Percentiles rank a stretch among this genome's conserved stretches.
Evolutionary conservation across 352 stramenopile genomes (phyloP).

Genomic region (Lagenidium sp.): DNA sequence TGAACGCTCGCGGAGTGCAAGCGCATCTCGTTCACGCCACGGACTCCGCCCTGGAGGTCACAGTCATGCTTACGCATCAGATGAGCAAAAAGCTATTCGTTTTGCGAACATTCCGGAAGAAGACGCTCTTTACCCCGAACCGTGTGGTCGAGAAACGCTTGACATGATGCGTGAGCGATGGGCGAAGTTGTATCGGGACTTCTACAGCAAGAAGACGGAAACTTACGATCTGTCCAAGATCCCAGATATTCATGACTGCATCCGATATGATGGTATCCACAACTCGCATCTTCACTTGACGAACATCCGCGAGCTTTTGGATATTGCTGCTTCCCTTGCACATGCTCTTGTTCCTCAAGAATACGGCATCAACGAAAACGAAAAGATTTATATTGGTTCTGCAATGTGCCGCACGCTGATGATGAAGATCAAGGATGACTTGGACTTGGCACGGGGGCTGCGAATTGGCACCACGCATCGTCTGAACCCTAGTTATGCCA

Average conservation of each 20-base stretch:
- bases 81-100: constrained; percentile 17
- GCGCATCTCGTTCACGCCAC: constrained; percentile 28
- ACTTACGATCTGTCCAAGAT: constrained; percentile 96
- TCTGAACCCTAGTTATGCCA: constrained; percentile 75
- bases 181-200: constrained; percentile 93
- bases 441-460: constrained; percentile 69
- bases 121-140: constrained; percentile 66
- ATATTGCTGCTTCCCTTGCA: constrained; percentile 91
- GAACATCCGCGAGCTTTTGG: constrained; percentile 91
- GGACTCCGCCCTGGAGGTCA: constrained; percentile 21
- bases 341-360: constrained; percentile 83
- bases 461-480: constrained; percentile 71
- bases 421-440: constrained; percentile 84
- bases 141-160: constrained; percentile 73
- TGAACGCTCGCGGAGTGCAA: constrained; percentile 60
- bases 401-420: constrained; percentile 83
- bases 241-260: constrained; percentile 98
- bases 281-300: constrained; percentile 93
- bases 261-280: constrained; percentile 97
- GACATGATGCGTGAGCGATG: constrained; percentile 88
- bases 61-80: constrained; percentile 39
- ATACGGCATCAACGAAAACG: constrained; percentile 83
- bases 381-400: constrained; percentile 83
- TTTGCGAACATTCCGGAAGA: constrained; percentile 28
- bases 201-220: constrained; percentile 92